Evolutionary conservation across 176 grass and related monocot species (phyloP).

Genomic region (Puya raimondii): DNA sequence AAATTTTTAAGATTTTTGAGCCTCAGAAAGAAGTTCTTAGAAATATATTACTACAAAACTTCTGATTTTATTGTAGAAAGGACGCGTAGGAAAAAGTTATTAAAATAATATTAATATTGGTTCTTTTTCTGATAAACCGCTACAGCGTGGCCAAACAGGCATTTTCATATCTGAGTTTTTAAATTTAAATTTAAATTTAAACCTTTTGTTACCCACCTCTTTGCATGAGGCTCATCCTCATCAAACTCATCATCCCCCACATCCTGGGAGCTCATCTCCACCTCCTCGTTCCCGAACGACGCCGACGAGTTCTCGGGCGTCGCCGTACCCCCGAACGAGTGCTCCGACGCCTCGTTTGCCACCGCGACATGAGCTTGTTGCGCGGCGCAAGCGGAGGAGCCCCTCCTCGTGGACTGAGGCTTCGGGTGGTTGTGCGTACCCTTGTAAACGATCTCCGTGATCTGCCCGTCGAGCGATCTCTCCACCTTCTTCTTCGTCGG

Average conservation of each 20-base stretch:
- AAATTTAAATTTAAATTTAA: neutral
- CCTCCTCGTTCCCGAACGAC: conserved; percentile 25
- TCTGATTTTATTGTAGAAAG: too few relatives aligned
- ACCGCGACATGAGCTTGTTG: conserved; percentile 14
- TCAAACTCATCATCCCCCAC: conserved; percentile 23
- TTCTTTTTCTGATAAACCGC: too few relatives aligned
- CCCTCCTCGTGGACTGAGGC: conserved; percentile 30
- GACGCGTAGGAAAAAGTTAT: too few relatives aligned
- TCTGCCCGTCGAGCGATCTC: conserved; percentile 23
- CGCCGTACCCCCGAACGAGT: conserved; percentile 1
- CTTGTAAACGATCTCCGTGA: conserved; percentile 38
- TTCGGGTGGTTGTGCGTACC: conserved; percentile 35
- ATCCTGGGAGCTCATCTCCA: conserved; percentile 29
- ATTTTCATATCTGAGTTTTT: too few relatives aligned
- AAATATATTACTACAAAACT: too few relatives aligned
- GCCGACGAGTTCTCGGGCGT: conserved; percentile 25
- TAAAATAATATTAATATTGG: too few relatives aligned
- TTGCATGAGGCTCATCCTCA: conserved; percentile 26
- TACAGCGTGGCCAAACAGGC: too few relatives aligned
- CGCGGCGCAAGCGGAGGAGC: conserved; percentile 4
- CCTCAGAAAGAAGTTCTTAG: too few relatives aligned
- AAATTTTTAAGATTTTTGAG: too few relatives aligned
- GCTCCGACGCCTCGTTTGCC: neutral
- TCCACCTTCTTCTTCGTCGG: conserved; percentile 39
- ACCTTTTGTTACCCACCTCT: conserved; percentile 14